Evolutionary conservation across 2,329 filamentous ascomycete species (phyloP), one percentile per base, ranked within the genome.

Genomic region (Nigrospora oryzae): DNA sequence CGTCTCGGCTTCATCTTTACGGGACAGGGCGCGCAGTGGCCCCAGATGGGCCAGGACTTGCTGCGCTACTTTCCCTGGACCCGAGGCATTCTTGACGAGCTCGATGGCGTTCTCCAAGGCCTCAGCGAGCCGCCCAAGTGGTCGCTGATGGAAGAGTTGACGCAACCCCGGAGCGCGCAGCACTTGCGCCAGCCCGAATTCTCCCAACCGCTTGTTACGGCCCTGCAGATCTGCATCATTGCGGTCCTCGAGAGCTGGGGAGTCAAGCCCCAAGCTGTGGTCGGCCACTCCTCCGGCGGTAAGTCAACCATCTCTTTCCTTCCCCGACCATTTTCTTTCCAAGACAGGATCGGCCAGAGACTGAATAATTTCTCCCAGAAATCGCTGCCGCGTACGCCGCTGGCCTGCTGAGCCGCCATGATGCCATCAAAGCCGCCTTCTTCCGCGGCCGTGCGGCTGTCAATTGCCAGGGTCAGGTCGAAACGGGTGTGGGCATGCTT

Each of bases 1-100:
- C 5, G 7, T 1, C 14, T 53, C 1, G 51, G 46, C 0, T 50
- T 52, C 12, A 38, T 57, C 5, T 58, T 58, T 35, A 56, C 54
- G 0, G 55, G 55, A 1, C 55, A 58, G 23, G 55, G 55, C 1
- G 51, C 54, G 1, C 55, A 58, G 23, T 58, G 53, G 54, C 40
- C 53, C 3, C 45, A 48, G 36, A 58, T 56, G 55, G 55, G 54
- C 11, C 41, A 43, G 35, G 31, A 46, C 0, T 42, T 58, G 0
- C 2, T 53, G 4, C 2, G 45, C 7, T 14, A 7, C 10, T 53
- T 53, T 17, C 49, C 43, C 3, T 32, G 2, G 28, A 43, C 41
- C 1, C 12, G 8, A 30, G 19, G 23, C 2, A 44, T 54, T 7
- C 17, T 57, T 1, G 23, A 53, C 35, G 13, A 49, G 13, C 40